Evolutionary conservation across 352 stramenopile species (phyloP).

Genomic region (Aphanomyces euteiches): DNA sequence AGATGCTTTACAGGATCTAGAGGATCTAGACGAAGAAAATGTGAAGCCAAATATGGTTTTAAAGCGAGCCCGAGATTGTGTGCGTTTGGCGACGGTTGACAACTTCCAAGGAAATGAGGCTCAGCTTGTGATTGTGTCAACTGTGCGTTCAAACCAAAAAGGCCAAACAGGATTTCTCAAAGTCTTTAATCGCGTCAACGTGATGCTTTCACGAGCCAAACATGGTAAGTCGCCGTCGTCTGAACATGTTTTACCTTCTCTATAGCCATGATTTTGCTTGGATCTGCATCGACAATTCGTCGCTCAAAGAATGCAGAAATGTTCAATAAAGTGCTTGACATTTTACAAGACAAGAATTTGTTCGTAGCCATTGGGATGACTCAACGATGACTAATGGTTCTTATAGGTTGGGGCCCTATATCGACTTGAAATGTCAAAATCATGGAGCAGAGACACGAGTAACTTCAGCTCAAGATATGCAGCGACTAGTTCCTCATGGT

Average conservation of each 20-base stretch:
- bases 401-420: background rate
- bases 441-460: slow-evolving; percentile 43
- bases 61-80: slow-evolving; percentile 35
- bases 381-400: background rate
- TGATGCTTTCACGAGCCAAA: slow-evolving; percentile 59
- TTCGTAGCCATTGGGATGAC: slow-evolving; percentile 26
- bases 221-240: slow-evolving; percentile 29
- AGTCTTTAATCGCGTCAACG: slow-evolving; percentile 63
- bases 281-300: slow-evolving; percentile 43
- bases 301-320: slow-evolving; percentile 40
- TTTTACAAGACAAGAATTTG: slow-evolving; percentile 44
- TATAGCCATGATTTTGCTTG: slow-evolving; percentile 47
- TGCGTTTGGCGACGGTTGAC: slow-evolving; percentile 55
- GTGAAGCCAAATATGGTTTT: slow-evolving; percentile 23
- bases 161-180: slow-evolving; percentile 71
- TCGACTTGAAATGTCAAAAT: slow-evolving; percentile 40
- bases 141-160: slow-evolving; percentile 57
- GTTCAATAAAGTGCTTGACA: slow-evolving; percentile 56
- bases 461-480: slow-evolving; percentile 42
- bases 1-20: slow-evolving; percentile 45
- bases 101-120: slow-evolving; percentile 81
- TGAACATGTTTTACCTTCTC: background rate
- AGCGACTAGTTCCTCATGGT: slow-evolving; percentile 56
- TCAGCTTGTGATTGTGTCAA: slow-evolving; percentile 55
- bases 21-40: slow-evolving; percentile 36